Base-by-base conservation (phyloP, 345 rosid species). In the Cardamine occulta region DNA sequence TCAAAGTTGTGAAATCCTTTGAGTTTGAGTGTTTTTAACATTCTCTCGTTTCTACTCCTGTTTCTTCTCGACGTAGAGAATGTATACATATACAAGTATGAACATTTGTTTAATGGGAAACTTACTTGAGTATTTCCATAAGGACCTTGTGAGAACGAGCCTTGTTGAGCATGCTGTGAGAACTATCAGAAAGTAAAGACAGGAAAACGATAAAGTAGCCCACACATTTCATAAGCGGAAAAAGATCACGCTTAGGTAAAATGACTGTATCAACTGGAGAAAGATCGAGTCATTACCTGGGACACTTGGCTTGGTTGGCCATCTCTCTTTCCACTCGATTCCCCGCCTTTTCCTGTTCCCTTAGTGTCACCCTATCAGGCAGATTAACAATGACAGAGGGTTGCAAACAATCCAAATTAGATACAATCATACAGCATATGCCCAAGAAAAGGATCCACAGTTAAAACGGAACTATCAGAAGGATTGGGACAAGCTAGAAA, bases 331-430 rank as follows among this genome's bases (percentile, higher is more conserved):
- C 79, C 70, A 59, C 85, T 83, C 47, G 86, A 15, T 26, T 94
- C 98, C 52, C 89, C 95, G 14, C 86, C 84, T 76, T 88, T 91
- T 63, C 74, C 85, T 11, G 86, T 81, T n/a, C 91, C 93, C 83
- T 90, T 90, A 17, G 83, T 80, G 81, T 94, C 96, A 81, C 95
- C 96, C 96, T 91, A 63, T 45, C 44, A 63, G 9, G 9, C 40
- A 53, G 23, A 61, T 32, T 26, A 23, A 40, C 31, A 34, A 69
- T 39, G 34, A 8, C 32, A 66, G 15, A 68, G 73, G 72, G 17
- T 37, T 73, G 40, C 69, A 73, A 15, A 68, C 40, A 72, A 54
- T 31, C 39, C 58, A 14, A 73, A 32, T 76, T 26, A 68, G 52
- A 61, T 17, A 21, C 40, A 37, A 18, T 66, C 59, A 74, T 21